Conservation (phyloP, 2,329 filamentous ascomycete genomes). For the Sporothrix mexicana region DNA sequence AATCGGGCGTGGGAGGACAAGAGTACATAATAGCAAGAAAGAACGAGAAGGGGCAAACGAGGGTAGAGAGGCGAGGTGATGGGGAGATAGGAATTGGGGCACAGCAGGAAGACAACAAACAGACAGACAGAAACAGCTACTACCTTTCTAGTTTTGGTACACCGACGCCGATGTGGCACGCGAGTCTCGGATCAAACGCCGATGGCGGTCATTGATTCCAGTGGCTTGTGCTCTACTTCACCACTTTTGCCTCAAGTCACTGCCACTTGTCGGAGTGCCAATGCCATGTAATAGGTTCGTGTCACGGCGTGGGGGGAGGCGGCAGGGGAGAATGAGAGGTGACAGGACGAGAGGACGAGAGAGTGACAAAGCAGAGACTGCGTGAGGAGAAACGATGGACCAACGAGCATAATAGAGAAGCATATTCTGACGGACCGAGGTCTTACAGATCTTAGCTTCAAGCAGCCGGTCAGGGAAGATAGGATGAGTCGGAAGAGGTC, state of each 20-base stretch:
- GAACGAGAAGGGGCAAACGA: background rate
- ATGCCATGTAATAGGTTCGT: constrained; percentile 20
- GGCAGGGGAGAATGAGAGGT: background rate
- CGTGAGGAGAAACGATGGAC: no score
- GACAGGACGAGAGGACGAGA: background rate
- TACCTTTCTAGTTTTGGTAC: background rate
- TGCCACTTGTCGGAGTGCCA: background rate
- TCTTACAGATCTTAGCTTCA: background rate
- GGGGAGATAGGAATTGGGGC: no score
- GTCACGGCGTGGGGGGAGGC: constrained; percentile 24
- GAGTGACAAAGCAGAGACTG: no score
- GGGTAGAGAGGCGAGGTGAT: background rate
- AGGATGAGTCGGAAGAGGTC: constrained; percentile 5
- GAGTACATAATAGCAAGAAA: constrained; percentile 4
- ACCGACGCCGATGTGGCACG: constrained; percentile 17
- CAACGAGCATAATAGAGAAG: constrained; percentile 6
- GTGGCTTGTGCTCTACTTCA: background rate
- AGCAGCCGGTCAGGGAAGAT: background rate
- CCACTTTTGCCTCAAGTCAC: background rate
- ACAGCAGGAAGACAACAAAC: no score
- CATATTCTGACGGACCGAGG: constrained; percentile 1
- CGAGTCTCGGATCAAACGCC: background rate
- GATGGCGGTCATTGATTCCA: background rate
- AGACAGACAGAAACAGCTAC: background rate
- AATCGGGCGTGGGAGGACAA: background rate